Evolutionary conservation across 1,139 yeast genomes (phyloP), one percentile per base, ranked within the genome.

Genomic region (Hemisphaericaspora lyxosophila): DNA sequence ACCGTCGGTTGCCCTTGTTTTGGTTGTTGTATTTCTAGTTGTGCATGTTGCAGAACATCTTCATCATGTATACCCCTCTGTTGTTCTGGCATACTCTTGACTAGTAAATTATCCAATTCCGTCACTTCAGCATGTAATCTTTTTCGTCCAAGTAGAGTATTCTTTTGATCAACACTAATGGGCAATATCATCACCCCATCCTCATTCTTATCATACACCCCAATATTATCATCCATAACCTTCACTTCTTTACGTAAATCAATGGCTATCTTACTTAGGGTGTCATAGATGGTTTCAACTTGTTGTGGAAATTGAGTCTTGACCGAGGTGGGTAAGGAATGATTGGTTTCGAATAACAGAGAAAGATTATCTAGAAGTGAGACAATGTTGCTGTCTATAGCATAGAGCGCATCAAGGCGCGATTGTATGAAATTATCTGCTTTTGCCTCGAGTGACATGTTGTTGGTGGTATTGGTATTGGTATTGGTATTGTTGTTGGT

Each of bases 141-240:
- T 45, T 64, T 64, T 29, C 61, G 61, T 2, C 85, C 85, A 28
- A 79, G 67, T 54, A 69, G 67, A 5, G 84, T 74, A 35, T 82
- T 81, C 60, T 79, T 80, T 49, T 79, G 82, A 44, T 78, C 81
- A 15, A 81, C 78, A 30, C 71, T 67, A 2, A 80, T 74, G 3
- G 87, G 86, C 25, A 80, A 59, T 19, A 80, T 70, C 68, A 76
- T 78, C 11, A 75, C 61, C 12, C 68, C 67, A 47, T 75, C 78
- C 14, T 63, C 59, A 45, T 72, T 70, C 41, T 61, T 62, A 40
- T 64, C 66, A 42, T 63, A 62, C 5, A 71, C 73, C 1, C 80
- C 82, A 16, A 72, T 72, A 45, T 78, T 76, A 35, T 75, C 79
- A 55, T 80, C 85, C 64, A 80, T 65, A 5, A 73, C 53, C 51